Conservation (phyloP, 2,329 filamentous ascomycete genomes). For the Aspergillus jensenii region DNA sequence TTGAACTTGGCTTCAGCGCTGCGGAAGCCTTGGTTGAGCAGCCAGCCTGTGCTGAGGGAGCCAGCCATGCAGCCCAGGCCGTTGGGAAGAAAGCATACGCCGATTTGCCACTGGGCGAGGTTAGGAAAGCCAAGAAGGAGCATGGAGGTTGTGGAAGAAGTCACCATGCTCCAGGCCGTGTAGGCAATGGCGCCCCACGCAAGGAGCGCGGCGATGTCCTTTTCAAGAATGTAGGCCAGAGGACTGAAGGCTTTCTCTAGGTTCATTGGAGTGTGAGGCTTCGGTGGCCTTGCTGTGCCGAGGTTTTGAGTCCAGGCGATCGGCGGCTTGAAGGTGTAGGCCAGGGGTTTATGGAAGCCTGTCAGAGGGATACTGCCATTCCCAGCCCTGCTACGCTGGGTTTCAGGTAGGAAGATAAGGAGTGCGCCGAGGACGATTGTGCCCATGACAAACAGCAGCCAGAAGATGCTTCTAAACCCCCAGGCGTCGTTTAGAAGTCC, state of each 20-base stretch:
- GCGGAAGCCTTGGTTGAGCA: constrained; percentile 14
- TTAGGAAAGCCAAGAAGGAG: constrained; percentile 29
- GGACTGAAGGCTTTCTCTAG: constrained; percentile 38
- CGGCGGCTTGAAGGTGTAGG: constrained; percentile 26
- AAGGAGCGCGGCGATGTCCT: constrained; percentile 47
- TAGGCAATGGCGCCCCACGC: constrained; percentile 48
- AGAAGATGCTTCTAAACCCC: constrained; percentile 42
- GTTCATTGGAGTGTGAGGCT: constrained; percentile 21
- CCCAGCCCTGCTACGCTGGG: constrained; percentile 39
- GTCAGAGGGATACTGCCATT: constrained; percentile 40
- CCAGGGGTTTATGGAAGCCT: constrained; percentile 43
- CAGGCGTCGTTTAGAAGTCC: constrained; percentile 36
- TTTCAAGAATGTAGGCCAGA: constrained; percentile 44
- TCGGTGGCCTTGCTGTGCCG: background rate
- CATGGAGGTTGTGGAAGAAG: constrained; percentile 45
- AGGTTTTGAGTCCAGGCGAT: background rate
- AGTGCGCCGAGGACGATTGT: constrained; percentile 38
- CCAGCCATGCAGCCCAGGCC: constrained; percentile 30
- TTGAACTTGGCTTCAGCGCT: constrained; percentile 3
- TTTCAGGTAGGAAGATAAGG: constrained; percentile 44
- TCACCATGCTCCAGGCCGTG: constrained; percentile 52
- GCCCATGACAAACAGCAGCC: constrained; percentile 42
- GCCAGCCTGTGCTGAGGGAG: constrained; percentile 14
- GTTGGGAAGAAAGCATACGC: constrained; percentile 44
- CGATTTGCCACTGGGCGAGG: constrained; percentile 42